These are phyloP conservation scores for Fusarium graminum DNA, from an alignment of 2,329 filamentous ascomycete species.

Conservation along the genomic window DNA sequence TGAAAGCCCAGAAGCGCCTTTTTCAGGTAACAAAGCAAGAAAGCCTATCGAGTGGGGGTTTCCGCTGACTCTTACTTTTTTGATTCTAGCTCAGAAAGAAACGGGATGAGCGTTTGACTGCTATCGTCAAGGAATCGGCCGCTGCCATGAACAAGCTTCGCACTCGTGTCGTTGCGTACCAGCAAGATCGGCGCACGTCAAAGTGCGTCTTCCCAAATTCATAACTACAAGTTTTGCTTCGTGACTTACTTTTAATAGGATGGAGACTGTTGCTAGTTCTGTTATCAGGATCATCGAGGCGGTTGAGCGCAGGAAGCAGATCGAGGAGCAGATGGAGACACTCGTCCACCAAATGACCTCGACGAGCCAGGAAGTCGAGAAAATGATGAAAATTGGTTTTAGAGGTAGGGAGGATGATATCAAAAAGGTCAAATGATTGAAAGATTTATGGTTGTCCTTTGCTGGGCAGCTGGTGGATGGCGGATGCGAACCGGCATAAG, in stretches of 20 bases:
- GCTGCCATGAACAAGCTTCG: slow-evolving; percentile 47
- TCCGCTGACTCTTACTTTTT: slow-evolving; percentile 14
- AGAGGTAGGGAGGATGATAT: slow-evolving; percentile 47
- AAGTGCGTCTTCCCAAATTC: slow-evolving; percentile 33
- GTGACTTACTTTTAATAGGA: slow-evolving; percentile 29
- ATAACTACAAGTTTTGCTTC: background rate
- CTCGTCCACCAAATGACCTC: slow-evolving; percentile 40
- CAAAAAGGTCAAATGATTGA: slow-evolving; percentile 8
- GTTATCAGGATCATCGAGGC: slow-evolving; percentile 41
- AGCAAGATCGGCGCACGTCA: slow-evolving; percentile 43
- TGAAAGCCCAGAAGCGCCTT: slow-evolving; percentile 50
- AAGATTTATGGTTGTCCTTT: background rate
- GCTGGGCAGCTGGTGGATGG: background rate
- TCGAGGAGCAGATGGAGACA: slow-evolving; percentile 50
- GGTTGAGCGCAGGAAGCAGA: slow-evolving; percentile 44
- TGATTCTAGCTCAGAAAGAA: slow-evolving; percentile 49
- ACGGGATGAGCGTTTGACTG: slow-evolving; percentile 47
- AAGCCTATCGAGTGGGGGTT: accelerated
- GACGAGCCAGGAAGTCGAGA: slow-evolving; percentile 46
- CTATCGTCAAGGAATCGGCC: slow-evolving; percentile 43
- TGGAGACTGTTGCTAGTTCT: slow-evolving; percentile 23
- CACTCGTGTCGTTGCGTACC: slow-evolving; percentile 37
- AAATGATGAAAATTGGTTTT: slow-evolving; percentile 51
- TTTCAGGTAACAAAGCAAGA: slow-evolving; percentile 34
- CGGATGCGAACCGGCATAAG: background rate